phyloP scores from a whole-genome alignment of 2,329 filamentous ascomycete genomes.

The Hypoxylon rubiginosum region DNA sequence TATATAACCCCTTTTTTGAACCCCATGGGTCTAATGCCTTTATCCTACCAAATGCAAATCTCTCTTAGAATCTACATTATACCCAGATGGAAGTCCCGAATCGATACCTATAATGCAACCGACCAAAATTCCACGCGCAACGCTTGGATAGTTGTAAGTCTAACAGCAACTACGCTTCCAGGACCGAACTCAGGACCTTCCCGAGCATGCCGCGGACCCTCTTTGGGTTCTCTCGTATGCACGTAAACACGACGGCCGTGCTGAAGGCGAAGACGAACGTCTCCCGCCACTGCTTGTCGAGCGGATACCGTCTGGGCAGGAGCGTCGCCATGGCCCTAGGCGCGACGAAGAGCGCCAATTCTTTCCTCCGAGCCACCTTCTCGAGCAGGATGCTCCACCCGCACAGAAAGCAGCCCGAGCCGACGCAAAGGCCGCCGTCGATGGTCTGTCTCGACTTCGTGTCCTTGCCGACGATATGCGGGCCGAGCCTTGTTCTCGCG shows the following conservation, averaged over 20 bases:
- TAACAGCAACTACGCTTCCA: conserved; percentile 52
- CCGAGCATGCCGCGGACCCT: conserved; percentile 79
- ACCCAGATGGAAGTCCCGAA: neutral
- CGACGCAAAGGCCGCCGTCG: conserved; percentile 76
- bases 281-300: conserved; percentile 76
- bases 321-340: conserved; percentile 82
- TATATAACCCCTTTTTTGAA: conserved; percentile 12
- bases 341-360: conserved; percentile 84
- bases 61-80: neutral
- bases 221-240: conserved; percentile 71
- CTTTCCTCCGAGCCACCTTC: conserved; percentile 73
- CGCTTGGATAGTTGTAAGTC: neutral
- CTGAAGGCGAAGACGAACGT: conserved; percentile 75
- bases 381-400: conserved; percentile 87
- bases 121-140: neutral
- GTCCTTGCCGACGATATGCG: conserved; percentile 72
- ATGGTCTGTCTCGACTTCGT: conserved; percentile 63
- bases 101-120: conserved; percentile 2
- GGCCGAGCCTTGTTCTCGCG: conserved; percentile 79
- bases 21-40: conserved; percentile 16
- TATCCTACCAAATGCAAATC: conserved; percentile 21
- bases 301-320: conserved; percentile 76
- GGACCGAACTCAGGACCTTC: conserved; percentile 66
- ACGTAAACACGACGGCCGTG: conserved; percentile 78
- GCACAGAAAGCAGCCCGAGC: conserved; percentile 78